These are phyloP conservation scores for Paramecium sexaurelia DNA, from an alignment of 73 alveolate species.

Conservation along the genomic window DNA sequence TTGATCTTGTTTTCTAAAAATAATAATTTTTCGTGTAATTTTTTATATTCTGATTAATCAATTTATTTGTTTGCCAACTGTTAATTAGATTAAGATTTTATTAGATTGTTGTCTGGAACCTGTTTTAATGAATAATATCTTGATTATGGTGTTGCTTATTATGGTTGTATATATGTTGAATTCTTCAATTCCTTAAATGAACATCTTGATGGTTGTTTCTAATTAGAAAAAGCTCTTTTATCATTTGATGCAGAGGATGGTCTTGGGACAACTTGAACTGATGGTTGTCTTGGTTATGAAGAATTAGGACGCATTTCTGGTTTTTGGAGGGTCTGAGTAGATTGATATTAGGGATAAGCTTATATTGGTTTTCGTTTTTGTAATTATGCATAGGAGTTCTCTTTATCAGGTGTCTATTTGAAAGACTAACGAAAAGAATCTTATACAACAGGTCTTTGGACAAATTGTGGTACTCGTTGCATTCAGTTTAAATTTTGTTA, in stretches of 20 bases:
- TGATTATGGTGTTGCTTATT: neutral
- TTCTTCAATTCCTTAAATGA: slow-evolving; percentile 51
- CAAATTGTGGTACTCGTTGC: slow-evolving; percentile 47
- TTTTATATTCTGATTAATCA: slow-evolving; percentile 48
- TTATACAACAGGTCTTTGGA: slow-evolving; percentile 4
- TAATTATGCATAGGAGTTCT: slow-evolving; percentile 41
- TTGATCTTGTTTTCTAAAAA: slow-evolving; percentile 52
- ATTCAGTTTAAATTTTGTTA: slow-evolving; percentile 8
- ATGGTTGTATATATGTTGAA: slow-evolving; percentile 45
- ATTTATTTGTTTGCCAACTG: slow-evolving; percentile 29
- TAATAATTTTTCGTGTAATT: slow-evolving; percentile 22
- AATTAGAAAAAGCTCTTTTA: slow-evolving; percentile 25
- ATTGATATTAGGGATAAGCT: slow-evolving; percentile 30
- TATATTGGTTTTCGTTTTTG: slow-evolving; percentile 6
- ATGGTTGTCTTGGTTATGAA: slow-evolving; percentile 36
- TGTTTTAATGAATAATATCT: slow-evolving; percentile 51
- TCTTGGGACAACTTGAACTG: slow-evolving; percentile 23
- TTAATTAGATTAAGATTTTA: slow-evolving; percentile 41
- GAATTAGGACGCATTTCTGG: slow-evolving; percentile 49
- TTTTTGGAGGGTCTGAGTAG: slow-evolving; percentile 7
- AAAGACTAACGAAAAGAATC: slow-evolving; percentile 29
- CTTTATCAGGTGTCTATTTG: slow-evolving; percentile 45
- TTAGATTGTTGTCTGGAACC: neutral
- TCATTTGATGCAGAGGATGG: slow-evolving; percentile 58
- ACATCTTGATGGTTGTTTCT: slow-evolving; percentile 15